Conservation (phyloP, 768 basidiomycete species). For the Lactarius trivialis region DNA sequence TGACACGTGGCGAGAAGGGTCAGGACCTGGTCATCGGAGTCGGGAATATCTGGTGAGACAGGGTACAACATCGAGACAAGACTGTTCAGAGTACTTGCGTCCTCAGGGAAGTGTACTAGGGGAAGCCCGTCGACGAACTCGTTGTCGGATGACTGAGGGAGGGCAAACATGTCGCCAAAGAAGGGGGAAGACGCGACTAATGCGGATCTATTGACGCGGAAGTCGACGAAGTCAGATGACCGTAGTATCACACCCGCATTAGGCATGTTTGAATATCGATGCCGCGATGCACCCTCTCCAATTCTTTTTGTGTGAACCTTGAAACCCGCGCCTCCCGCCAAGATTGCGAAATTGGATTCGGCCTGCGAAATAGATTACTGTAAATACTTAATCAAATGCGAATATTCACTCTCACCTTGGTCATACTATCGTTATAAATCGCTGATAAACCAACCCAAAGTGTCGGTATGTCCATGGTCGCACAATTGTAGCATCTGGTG, state of each 20-base stretch:
- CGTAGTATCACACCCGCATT: constrained; percentile 24
- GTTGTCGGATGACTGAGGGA: constrained; percentile 14
- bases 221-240: constrained; percentile 27
- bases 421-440: no score
- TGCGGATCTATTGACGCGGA: constrained; percentile 27
- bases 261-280: not conserved
- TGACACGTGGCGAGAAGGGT: constrained; percentile 14
- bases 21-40: not conserved
- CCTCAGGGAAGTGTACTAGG: not conserved
- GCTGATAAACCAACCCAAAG: no score
- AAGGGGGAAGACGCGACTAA: constrained; percentile 28
- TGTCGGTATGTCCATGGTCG: no score
- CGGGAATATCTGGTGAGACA: not conserved
- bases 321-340: no score
- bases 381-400: no score
- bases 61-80: not conserved
- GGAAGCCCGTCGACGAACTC: constrained; percentile 4
- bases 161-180: constrained; percentile 29
- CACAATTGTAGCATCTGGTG: no score
- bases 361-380: no score
- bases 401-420: no score
- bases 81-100: not conserved
- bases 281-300: no score
- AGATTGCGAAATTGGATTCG: no score
- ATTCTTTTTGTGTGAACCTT: no score